Percentiles rank a stretch among this genome's conserved stretches.
These are phyloP conservation scores for Strombidium stylifer DNA, from an alignment of 73 alveolate genomes.

Conservation along the genomic window DNA sequence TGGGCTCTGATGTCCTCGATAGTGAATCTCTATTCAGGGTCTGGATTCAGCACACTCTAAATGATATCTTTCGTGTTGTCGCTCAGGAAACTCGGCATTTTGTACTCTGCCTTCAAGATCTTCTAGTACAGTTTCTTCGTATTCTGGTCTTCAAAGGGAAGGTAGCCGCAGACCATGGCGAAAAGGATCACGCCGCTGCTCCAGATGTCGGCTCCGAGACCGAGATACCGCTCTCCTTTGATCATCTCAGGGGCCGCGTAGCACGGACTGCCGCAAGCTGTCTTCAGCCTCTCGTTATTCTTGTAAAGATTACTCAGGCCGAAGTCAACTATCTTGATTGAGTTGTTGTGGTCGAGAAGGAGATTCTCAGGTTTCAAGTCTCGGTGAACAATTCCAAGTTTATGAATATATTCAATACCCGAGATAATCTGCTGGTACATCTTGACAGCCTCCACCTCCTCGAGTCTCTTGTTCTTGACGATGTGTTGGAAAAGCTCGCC, in stretches of 20 bases:
- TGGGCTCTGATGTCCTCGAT: conserved; percentile 68
- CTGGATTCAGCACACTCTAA: conserved; percentile 51
- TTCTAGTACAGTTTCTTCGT: conserved; percentile 79
- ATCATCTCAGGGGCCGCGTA: conserved; percentile 96
- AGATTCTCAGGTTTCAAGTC: conserved; percentile 90
- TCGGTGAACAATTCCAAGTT: conserved; percentile 61
- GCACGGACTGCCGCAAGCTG: conserved; percentile 92
- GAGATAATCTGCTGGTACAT: conserved; percentile 76
- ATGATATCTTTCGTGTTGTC: conserved; percentile 63
- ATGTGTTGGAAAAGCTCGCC: conserved; percentile 89
- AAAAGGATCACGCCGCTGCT: conserved; percentile 87
- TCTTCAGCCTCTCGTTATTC: conserved; percentile 45
- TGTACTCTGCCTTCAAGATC: conserved; percentile 73
- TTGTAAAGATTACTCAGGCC: conserved; percentile 65
- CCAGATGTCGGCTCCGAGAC: conserved; percentile 83
- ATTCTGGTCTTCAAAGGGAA: conserved; percentile 92
- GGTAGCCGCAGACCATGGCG: conserved; percentile 92
- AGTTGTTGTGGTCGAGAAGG: conserved; percentile 71
- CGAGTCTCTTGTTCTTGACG: conserved; percentile 70
- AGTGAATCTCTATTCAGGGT: conserved; percentile 62
- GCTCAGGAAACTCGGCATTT: conserved; percentile 64
- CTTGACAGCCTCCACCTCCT: conserved; percentile 84
- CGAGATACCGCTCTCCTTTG: conserved; percentile 76
- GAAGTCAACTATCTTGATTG: conserved; percentile 69
- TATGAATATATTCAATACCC: conserved; percentile 87